Evolutionary conservation across 2,329 filamentous ascomycete species (phyloP).

Genomic region (Venturia carpophila): DNA sequence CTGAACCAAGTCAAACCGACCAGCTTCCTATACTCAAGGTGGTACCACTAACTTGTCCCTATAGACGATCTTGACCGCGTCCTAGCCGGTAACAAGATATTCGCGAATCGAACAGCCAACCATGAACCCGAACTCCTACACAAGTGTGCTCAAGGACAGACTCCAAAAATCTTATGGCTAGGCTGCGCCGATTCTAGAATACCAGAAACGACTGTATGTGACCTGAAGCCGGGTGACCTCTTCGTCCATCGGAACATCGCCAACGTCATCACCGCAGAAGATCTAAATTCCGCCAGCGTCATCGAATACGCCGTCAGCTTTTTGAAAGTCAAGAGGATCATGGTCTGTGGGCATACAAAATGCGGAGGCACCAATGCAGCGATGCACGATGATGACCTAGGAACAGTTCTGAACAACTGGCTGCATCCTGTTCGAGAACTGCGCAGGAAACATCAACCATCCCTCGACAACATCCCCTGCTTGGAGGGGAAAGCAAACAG

Average conservation of each 20-base stretch:
- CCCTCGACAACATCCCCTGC: constrained; percentile 40
- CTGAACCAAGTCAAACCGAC: neutral
- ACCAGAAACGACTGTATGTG: constrained; percentile 73
- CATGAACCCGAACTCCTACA: constrained; percentile 65
- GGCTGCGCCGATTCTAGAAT: constrained; percentile 81
- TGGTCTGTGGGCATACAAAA: constrained; percentile 54
- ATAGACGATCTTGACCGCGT: constrained; percentile 53
- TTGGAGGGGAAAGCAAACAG: constrained; percentile 47
- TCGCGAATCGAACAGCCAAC: constrained; percentile 57
- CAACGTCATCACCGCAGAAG: constrained; percentile 68
- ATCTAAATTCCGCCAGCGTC: constrained; percentile 66
- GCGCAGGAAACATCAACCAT: constrained; percentile 44
- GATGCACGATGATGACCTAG: constrained; percentile 49
- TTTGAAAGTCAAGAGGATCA: constrained; percentile 58
- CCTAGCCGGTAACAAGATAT: constrained; percentile 61
- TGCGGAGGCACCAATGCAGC: constrained; percentile 53
- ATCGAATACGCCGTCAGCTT: constrained; percentile 71
- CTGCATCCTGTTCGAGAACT: constrained; percentile 49
- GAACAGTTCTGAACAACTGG: constrained; percentile 53
- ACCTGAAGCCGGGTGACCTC: constrained; percentile 72
- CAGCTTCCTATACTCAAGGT: neutral
- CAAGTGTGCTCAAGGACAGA: constrained; percentile 58
- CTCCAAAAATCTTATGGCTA: constrained; percentile 66
- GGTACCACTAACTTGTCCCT: neutral
- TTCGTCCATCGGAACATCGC: constrained; percentile 90